Base-by-base conservation (phyloP, 306 rosid species). In the Cercis canadensis region DNA sequence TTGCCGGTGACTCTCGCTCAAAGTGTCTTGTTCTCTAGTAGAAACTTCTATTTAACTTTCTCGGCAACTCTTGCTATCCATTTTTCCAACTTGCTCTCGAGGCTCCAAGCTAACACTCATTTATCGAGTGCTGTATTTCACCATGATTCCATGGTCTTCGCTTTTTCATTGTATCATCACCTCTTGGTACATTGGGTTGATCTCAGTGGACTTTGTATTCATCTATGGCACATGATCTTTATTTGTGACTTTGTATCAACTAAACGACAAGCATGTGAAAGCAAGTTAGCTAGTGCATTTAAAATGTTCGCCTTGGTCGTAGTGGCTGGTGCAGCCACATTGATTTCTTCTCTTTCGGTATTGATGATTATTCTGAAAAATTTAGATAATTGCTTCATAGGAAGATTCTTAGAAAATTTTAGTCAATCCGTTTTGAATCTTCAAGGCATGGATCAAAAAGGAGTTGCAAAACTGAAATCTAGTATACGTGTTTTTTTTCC, bases 161-260 rank as follows among this genome's bases (percentile, higher is more conserved):
- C 45, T 65, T 29, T 44, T 3, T 62, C 34, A 7, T 40, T 41
- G 74, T 33, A 9, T 6, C 55, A 21, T 57, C 41, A 10, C 33
- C 24, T n/a, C 54, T 7, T 19, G 40, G 8, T 21, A 4, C 45
- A 31, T 55, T 62, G 59, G 65, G 63, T 70, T 70, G 78, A 70
- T 65, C 57, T 70, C 41, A 47, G 75, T 44, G 58, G 53, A 44
- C 16, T 11, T 14, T 9, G 57, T 15, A 4, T 39, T 67, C 54
- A 50, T 58, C 4, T 36, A 64, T 66, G 57, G 57, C 59, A 59
- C 54, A 8, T 52, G 12, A 21, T 11, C 59, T 66, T 80, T 70
- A 47, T 24, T 52, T 68, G 66, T 41, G 67, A 68, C 74, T 43
- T 5, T 72, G 56, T 65, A 19, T 70, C 7, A 24, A 51, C 40